Evolutionary conservation across 73 alveolate genomes (phyloP), one percentile per base, ranked within the genome.

Genomic region (Paramecium pentaurelia): DNA sequence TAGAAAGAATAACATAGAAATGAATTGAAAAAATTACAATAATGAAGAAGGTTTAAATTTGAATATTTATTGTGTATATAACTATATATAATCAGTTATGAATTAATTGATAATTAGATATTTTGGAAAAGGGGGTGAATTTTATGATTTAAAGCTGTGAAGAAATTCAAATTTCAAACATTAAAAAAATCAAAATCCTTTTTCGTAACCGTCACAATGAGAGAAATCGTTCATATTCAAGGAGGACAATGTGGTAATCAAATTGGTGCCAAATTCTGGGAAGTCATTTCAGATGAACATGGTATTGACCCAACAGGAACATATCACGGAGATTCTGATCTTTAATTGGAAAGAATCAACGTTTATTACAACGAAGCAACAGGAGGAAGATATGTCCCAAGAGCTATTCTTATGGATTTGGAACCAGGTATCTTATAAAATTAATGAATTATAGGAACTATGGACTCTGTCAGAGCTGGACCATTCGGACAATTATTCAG

Each of bases 191-290:
- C 58, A 85, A 86, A 77, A 54, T 92, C 93, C 90, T 30, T 37
- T 88, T 70, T 60, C 70, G 54, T 86, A 93, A 75, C 94, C 60
- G 92, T 91, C 64, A 95, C 93, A 71, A 98, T 98, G 99, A 97
- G 99, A 95, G 99, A 98, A 96, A 97, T 98, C 97, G 99, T 98
- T 73, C 99, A 97, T 95, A 96, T 98, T 86, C 98, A 98, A 95
- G 99, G 99, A 80, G 99, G 99, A 58, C 99, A 98, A 95, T 98
- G 99, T 96, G 99, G 99, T 70, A 98, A 98, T 97, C 99, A 97
- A 95, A 97, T 98, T 93, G 99, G 99, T 77, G 99, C 99, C 92
- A 97, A 98, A 96, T 98, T 98, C 98, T 97, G 99, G 99, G 99
- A 98, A 94, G 99, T 97, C 95, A 98, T 98, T 95, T 98, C 99